phyloP scores from a whole-genome alignment of 2,329 filamentous ascomycete genomes.

The Dothidotthia symphoricarpi region DNA sequence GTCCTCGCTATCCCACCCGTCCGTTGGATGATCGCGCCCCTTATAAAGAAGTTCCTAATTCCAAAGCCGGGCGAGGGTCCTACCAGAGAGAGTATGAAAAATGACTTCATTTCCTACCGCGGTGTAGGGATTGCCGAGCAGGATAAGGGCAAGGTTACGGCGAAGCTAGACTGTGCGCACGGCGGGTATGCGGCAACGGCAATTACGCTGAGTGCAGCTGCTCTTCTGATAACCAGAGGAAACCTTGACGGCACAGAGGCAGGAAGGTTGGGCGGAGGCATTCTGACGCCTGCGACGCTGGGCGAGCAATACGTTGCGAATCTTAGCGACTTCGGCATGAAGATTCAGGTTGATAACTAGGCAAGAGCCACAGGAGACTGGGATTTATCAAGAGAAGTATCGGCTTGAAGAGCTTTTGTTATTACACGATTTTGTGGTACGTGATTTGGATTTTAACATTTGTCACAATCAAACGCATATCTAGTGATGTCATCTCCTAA shows the following conservation, averaged over 20 bases:
- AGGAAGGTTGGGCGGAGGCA: conserved; percentile 60
- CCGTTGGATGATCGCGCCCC: conserved; percentile 43
- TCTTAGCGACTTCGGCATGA: conserved; percentile 60
- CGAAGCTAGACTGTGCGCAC: conserved; percentile 57
- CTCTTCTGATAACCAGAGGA: conserved; percentile 63
- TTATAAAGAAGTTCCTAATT: conserved; percentile 32
- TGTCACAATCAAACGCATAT: too few species aligned
- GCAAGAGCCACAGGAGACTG: too few species aligned
- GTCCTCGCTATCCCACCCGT: conserved; percentile 54
- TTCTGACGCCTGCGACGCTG: conserved; percentile 70
- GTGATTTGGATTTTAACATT: too few species aligned
- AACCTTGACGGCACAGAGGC: conserved; percentile 49
- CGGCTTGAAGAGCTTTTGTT: too few species aligned
- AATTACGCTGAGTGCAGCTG: conserved; percentile 62
- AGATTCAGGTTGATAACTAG: conserved; percentile 42
- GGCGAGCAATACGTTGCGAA: conserved; percentile 67
- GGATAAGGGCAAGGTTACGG: conserved; percentile 54
- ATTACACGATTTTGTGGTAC: too few species aligned
- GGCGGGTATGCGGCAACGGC: conserved; percentile 68
- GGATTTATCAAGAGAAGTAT: too few species aligned
- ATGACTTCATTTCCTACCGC: conserved; percentile 63
- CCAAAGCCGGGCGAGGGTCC: conserved; percentile 34
- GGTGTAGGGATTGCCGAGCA: conserved; percentile 60
- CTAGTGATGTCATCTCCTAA: too few species aligned
- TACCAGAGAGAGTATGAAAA: conserved; percentile 52